Evolutionary conservation across 352 stramenopile genomes (phyloP).

Genomic region (Globisporangium emineosum): DNA sequence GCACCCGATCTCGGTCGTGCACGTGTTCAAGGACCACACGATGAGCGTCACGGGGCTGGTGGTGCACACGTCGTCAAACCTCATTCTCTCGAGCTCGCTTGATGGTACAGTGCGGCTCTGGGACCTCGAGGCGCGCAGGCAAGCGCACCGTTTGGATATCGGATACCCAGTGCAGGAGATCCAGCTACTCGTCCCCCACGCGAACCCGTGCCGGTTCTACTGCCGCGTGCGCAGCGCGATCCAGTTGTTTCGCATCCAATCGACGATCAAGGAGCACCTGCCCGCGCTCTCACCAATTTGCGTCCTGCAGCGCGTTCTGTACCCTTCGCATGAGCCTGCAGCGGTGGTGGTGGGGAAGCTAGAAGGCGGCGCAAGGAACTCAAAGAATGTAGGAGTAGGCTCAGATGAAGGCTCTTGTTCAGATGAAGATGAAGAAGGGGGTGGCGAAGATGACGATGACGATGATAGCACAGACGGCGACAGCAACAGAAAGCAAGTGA

Average conservation of each 20-base stretch:
- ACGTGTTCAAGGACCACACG: conserved; percentile 73
- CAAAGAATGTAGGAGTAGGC: neutral
- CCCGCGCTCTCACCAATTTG: conserved; percentile 52
- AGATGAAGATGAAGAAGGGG: conserved; percentile 6
- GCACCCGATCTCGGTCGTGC: conserved; percentile 50
- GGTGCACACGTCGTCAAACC: conserved; percentile 43
- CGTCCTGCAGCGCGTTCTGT: conserved; percentile 45
- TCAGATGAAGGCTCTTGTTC: neutral
- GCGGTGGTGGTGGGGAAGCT: neutral
- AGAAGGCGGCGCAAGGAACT: neutral
- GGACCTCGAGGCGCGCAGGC: conserved; percentile 59
- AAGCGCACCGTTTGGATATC: conserved; percentile 61
- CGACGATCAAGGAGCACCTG: conserved; percentile 66
- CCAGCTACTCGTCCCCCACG: conserved; percentile 32
- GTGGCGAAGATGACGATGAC: conserved; percentile 10
- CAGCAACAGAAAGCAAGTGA: conserved; percentile 30
- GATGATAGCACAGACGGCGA: conserved; percentile 13
- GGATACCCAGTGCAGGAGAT: conserved; percentile 42
- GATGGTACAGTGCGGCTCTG: conserved; percentile 65
- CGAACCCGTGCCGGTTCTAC: conserved; percentile 51
- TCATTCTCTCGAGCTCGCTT: conserved; percentile 69
- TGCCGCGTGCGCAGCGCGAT: conserved; percentile 55
- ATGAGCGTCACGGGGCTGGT: conserved; percentile 49
- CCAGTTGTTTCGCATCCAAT: conserved; percentile 59
- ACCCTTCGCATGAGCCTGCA: conserved; percentile 19